Base-by-base conservation (phyloP, 2,329 filamentous ascomycete species). In the Teratosphaeria nubilosa region DNA sequence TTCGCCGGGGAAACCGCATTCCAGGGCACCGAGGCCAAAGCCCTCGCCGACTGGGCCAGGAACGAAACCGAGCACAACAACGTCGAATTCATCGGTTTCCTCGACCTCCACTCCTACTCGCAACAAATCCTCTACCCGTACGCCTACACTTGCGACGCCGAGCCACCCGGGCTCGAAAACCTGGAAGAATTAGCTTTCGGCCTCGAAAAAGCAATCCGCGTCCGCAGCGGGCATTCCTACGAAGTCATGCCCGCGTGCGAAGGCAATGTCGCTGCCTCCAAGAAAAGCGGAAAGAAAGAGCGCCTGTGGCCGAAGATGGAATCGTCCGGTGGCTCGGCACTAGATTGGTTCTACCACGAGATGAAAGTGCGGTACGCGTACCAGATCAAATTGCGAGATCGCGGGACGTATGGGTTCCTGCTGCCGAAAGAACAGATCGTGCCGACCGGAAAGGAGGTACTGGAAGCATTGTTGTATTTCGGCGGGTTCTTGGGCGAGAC, bases 261-360 rank as follows among this genome's bases (percentile, higher is more conserved):
- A 70, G 90, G 90, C 16, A 87, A 88, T 20, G 81, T 88, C 1
- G 41, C 27, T 24, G 50, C 27, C 16, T 11, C n/a, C 24, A 50
- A 16, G 20, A 51, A 68, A 51, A 66, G 70, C 56, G 27, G 27
- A 30, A 70, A 72, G 53, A 59, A 66, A 32, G 32, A 10, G 32
- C 25, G 22, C 9, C 60, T 75, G 5, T 74, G 78, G 24, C 77
- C 78, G 2, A 78, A 84, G 45, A 82, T 91, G 62, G 88, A 94
- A 69, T 82, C 82, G 0, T 84, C 86, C 3, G 91, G 92, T 45
- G 92, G 92, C 2, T 91, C 88, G 54, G 90, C 89, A 1, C 84
- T 97, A 50, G 94, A 97, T 73, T 97, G 89, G 85, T 96, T 99
- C 74, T 96, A 95, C 71, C 89, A 95, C 66, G 87, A 95, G 67